Conservation (phyloP, 139 green algal genomes). For the Auxenochlorella protothecoides region DNA sequence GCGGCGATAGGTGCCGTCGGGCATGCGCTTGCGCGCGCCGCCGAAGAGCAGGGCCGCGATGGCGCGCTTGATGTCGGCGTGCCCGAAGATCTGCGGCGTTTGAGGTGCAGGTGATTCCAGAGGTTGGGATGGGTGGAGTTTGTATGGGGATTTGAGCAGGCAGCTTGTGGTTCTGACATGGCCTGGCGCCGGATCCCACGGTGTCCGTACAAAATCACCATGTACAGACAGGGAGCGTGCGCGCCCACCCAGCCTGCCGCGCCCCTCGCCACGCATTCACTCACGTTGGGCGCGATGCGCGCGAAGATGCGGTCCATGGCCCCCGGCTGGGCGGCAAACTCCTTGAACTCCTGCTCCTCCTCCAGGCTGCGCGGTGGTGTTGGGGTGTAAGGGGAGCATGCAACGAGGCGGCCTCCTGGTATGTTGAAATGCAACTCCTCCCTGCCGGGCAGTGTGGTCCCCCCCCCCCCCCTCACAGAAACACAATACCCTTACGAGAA, state of each 20-base stretch:
- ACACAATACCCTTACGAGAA: constrained; percentile 42
- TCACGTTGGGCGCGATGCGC: constrained; percentile 65
- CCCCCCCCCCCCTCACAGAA: background rate
- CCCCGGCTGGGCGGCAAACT: constrained; percentile 66
- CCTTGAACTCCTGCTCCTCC: constrained; percentile 77
- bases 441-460: no score
- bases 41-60: constrained; percentile 94
- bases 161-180: no score
- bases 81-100: constrained; percentile 82
- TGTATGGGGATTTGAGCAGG: no score
- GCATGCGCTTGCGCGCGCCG: constrained; percentile 81
- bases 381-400: background rate
- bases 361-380: constrained; percentile 26
- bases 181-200: no score
- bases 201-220: no score
- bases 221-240: no score
- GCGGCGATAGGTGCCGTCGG: constrained; percentile 72
- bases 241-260: no score
- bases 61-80: constrained; percentile 90
- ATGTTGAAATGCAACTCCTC: no score
- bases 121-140: no score
- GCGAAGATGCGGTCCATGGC: constrained; percentile 60
- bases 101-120: no score
- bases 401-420: background rate
- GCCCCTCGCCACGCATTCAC: background rate